Conservation (phyloP, 148 eudicot species). For the Rhododendron henanense region DNA sequence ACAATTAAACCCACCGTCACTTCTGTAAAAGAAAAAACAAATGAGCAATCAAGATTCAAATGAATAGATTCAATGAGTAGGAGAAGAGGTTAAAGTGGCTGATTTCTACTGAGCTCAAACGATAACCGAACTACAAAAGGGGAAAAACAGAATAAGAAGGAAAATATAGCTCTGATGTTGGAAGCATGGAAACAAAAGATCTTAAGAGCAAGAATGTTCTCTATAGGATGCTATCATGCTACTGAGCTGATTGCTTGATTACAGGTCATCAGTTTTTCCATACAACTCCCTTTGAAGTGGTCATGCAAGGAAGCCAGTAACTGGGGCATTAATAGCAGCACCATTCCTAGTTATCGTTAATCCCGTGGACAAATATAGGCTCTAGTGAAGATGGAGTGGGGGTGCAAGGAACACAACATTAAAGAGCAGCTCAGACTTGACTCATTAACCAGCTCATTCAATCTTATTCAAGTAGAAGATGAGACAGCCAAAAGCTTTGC, state of each 20-base stretch:
- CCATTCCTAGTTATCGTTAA: not conserved
- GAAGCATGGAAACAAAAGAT: not conserved
- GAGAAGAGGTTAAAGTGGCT: not conserved
- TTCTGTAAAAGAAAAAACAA: not conserved
- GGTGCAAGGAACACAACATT: not conserved
- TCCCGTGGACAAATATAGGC: not conserved
- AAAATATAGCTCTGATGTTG: not conserved
- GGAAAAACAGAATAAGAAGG: not conserved
- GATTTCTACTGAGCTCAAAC: not conserved
- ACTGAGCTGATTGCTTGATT: not conserved
- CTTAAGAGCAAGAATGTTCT: not conserved
- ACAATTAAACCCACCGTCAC: not conserved
- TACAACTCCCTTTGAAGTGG: not conserved
- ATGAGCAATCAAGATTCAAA: not conserved
- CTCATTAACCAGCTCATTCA: not conserved
- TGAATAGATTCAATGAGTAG: not conserved
- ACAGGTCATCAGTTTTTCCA: not conserved
- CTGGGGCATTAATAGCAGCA: not conserved
- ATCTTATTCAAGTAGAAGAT: not conserved
- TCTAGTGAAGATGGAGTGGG: not conserved
- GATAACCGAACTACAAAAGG: not conserved
- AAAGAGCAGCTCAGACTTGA: not conserved
- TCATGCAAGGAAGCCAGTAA: not conserved
- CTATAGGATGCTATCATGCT: not conserved
- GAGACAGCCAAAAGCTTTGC: not conserved